Percentiles rank a stretch among this genome's conserved stretches.
Evolutionary conservation across 495 filamentous ascomycete genomes (phyloP).

Genomic region (Lepraria neglecta): DNA sequence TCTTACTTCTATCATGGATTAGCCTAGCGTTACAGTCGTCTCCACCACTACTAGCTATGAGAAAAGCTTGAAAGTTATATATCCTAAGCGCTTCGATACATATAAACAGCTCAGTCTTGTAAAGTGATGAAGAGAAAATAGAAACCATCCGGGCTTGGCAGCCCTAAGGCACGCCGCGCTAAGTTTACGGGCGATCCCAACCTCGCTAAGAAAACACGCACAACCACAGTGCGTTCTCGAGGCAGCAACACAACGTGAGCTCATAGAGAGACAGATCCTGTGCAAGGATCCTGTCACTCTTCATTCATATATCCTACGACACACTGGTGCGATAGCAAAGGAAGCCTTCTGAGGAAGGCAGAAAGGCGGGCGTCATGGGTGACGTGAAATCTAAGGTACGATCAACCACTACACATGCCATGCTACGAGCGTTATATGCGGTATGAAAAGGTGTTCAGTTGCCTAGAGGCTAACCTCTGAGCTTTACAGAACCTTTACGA

Average conservation of each 20-base stretch:
- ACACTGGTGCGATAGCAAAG: conserved; percentile 28
- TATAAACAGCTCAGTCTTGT: not conserved
- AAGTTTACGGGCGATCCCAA: conserved; percentile 7
- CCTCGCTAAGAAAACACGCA: conserved; percentile 22
- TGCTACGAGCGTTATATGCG: not conserved
- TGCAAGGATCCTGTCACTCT: conserved; percentile 27
- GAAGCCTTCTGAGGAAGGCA: conserved; percentile 30
- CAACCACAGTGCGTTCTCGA: conserved; percentile 8
- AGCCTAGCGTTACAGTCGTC: not conserved
- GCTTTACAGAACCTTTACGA: conserved; percentile 69
- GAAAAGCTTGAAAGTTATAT: not conserved
- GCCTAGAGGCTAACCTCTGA: conserved; percentile 28
- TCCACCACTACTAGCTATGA: not conserved
- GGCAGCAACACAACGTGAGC: conserved; percentile 1
- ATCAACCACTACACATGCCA: not conserved
- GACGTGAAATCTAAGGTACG: conserved; percentile 34
- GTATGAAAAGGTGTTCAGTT: not conserved
- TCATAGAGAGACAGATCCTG: conserved; percentile 27
- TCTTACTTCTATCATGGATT: not conserved
- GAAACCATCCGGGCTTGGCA: not conserved
- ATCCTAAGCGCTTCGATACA: not conserved
- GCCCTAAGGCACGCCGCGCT: conserved; percentile 6
- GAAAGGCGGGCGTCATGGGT: conserved; percentile 27
- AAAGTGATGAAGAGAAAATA: not conserved
- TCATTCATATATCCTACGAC: conserved; percentile 3